Evolutionary conservation across 2,329 filamentous ascomycete species (phyloP), one percentile per base, ranked within the genome.

Genomic region (Fusarium albosuccineum): DNA sequence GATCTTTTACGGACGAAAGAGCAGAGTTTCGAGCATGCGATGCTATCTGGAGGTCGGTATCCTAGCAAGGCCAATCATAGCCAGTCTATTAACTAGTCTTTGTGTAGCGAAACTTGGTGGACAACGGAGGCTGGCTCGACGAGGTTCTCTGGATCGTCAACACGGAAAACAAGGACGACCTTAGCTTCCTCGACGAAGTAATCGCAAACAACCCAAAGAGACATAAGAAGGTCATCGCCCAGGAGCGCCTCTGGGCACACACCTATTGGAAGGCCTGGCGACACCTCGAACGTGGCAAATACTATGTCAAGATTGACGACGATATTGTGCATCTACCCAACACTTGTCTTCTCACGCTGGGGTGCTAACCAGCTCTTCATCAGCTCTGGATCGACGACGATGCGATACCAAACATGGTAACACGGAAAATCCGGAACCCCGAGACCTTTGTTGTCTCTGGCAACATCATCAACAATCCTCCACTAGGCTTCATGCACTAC

Each of bases 231-330:
- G 5, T 70, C 5, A 54, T 64, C 2, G 53, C 66, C 2, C 60
- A 67, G 9, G 57, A 57, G 8, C 52, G 46, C 10, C 41, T 62
- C 1, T 13, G 7, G 9, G 65, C 63, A 2, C 67, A 70, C 41
- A 59, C 66, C 4, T 70, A 62, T 11, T 70, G 57, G 22, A 53
- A 67, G 9, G 66, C 68, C 22, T 70, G 67, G 67, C 62, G 49
- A 37, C 39, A 62, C n/a, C 17, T 70, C 4, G 66, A 70, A 2
- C 53, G 66, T 16, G 67, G 60, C 14, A 70, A 70, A 16, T 70
- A 70, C 41, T 70, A 70, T 29, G 66, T 70, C 45, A 70, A 70
- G 45, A 70, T 70, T n/a, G 67, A 70, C 1, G 67, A 70, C n/a
- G 58, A 61, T 52, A 51, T 61, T 52, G 58, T 61, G 37, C 2